Base-by-base conservation (phyloP, 2,329 filamentous ascomycete genomes). In the Scortechinia acanthostroma region DNA sequence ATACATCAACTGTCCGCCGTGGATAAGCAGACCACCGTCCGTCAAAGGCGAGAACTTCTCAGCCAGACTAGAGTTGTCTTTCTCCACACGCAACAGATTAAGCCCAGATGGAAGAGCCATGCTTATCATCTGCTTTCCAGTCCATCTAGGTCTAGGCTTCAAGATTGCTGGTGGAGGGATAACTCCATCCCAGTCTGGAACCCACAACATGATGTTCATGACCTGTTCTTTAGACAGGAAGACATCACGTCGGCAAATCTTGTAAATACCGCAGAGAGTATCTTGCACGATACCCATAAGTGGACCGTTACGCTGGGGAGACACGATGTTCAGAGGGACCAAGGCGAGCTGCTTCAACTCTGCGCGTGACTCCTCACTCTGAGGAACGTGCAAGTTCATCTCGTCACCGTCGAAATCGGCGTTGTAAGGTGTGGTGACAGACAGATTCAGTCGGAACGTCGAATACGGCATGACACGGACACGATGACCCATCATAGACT, bases 201-300 rank as follows among this genome's bases (percentile, higher is more conserved):
- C 90, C 91, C 91, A 98, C 52, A 99, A 76, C 73, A 98, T 85
- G 53, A 95, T 77, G 63, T 96, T 94, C 90, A 96, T 97, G 51
- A 98, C 86, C 60, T 91, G 76, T 53, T 95, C 86, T 62, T 91
- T 91, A 47, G 80, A 86, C 48, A 98, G 69, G 68, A 98, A 96
- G 22, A 88, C 82, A 62, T 98, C 93, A 60, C 91, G 83, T 55
- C 90, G 86, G 56, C 87, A 95, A 54, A 99, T 83, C 71, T 98
- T 98, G 79, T 96, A 98, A 37, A 90, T 85, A 67, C 94, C 93
- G 53, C 91, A 93, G 48, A 99, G 76, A 20, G 91, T 95, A 64
- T 99, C 93, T 64, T 99, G 93, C 19, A 98, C 93, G 54, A 98
- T 97, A 80, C 94, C 94, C 94, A 99, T 99, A 46, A 98, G 76